Conservation (phyloP, 2,329 filamentous ascomycete genomes). For the Cercospora zeina region DNA sequence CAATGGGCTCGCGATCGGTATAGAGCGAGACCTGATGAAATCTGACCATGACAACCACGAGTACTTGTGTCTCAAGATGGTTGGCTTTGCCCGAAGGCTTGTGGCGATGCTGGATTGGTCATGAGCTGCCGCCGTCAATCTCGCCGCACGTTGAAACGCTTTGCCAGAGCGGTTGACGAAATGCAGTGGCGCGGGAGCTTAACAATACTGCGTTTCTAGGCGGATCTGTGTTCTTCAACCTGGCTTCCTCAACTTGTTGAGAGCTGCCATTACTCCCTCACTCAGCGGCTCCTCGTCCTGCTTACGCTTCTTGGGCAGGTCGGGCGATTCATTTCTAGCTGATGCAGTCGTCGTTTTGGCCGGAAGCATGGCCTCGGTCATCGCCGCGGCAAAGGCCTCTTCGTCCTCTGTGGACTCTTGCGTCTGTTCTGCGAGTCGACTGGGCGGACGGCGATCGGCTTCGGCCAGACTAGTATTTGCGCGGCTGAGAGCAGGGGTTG, state of each 20-base stretch:
- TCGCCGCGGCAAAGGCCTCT: conserved; percentile 45
- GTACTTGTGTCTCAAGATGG: conserved; percentile 39
- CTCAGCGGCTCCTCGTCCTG: conserved; percentile 50
- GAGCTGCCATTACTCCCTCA: conserved; percentile 60
- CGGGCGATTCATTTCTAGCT: conserved; percentile 1
- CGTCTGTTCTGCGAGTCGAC: conserved; percentile 37
- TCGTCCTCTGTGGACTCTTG: conserved; percentile 46
- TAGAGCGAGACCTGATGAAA: background rate
- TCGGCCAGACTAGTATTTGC: conserved; percentile 38
- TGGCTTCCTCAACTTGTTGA: conserved; percentile 55
- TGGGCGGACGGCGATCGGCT: conserved; percentile 42
- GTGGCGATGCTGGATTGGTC: conserved; percentile 35
- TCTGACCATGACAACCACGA: conserved; percentile 26
- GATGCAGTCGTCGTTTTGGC: conserved; percentile 3
- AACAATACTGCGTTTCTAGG: background rate
- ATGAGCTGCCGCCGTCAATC: conserved; percentile 6
- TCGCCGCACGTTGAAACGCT: background rate
- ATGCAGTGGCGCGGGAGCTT: background rate
- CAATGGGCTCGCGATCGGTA: conserved; percentile 23
- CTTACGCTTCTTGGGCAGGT: conserved; percentile 40
- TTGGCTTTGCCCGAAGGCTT: conserved; percentile 29
- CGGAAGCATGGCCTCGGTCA: conserved; percentile 28
- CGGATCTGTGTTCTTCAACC: conserved; percentile 7
- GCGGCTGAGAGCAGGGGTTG: conserved; percentile 17
- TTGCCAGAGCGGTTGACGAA: background rate